phyloP scores from a whole-genome alignment of 768 basidiomycete genomes.

The Trametes cubensis region DNA sequence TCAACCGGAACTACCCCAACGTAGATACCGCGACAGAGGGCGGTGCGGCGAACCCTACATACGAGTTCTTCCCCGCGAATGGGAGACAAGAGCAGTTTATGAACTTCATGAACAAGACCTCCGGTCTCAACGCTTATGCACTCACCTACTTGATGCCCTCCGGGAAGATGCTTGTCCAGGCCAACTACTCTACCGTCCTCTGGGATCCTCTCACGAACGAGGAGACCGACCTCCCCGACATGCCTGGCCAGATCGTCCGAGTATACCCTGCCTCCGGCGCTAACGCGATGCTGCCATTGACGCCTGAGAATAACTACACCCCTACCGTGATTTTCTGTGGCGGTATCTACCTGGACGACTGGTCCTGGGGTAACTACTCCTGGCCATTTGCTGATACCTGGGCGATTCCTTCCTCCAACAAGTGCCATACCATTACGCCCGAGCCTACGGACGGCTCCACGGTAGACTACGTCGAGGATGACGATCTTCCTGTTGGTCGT shows the following conservation, averaged over 20 bases:
- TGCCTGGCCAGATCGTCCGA: conserved; percentile 74
- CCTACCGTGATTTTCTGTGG: conserved; percentile 91
- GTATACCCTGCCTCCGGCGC: conserved; percentile 92
- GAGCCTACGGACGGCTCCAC: conserved; percentile 72
- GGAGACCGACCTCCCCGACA: conserved; percentile 67
- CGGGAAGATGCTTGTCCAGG: conserved; percentile 80
- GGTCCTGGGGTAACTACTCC: conserved; percentile 76
- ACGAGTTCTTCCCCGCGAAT: conserved; percentile 78
- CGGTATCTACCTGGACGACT: conserved; percentile 75
- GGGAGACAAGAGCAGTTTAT: conserved; percentile 50
- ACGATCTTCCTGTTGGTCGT: conserved; percentile 70
- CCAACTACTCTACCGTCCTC: conserved; percentile 70
- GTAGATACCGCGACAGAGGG: conserved; percentile 63
- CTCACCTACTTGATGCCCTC: conserved; percentile 76
- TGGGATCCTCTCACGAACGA: conserved; percentile 57
- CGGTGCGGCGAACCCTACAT: conserved; percentile 78
- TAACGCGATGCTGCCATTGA: conserved; percentile 87
- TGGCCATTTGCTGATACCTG: conserved; percentile 75
- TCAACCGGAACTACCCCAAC: conserved; percentile 76
- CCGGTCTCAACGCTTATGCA: conserved; percentile 78
- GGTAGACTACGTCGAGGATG: conserved; percentile 68
- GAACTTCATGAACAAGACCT: conserved; percentile 70
- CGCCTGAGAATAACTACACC: conserved; percentile 83
- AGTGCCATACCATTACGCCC: conserved; percentile 85
- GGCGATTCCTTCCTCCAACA: conserved; percentile 65